Percentiles rank a stretch among this genome's conserved stretches.
Evolutionary conservation across 768 basidiomycete species (phyloP).

Genomic region (Panellus pusillus): DNA sequence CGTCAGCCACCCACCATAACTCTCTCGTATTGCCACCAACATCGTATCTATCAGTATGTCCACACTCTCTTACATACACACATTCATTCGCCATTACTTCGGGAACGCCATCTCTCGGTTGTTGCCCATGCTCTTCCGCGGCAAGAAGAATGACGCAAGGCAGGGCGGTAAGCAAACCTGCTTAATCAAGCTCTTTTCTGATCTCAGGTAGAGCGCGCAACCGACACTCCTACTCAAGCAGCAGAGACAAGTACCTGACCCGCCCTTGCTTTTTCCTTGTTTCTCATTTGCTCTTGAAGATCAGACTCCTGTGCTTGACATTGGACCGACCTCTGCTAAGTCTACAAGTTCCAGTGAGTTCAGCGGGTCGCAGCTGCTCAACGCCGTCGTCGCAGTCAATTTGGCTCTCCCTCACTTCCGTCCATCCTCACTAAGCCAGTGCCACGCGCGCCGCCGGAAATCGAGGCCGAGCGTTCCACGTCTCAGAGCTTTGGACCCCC

Average conservation of each 20-base stretch:
- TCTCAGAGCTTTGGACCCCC: conserved; percentile 3
- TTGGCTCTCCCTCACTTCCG: conserved; percentile 8
- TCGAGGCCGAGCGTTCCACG: background rate
- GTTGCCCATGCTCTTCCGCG: background rate
- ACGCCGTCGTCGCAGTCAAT: background rate
- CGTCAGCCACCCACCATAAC: conserved; percentile 1
- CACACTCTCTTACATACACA: background rate
- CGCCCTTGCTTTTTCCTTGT: no score
- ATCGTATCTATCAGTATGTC: background rate
- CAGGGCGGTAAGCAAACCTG: background rate
- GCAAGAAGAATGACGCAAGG: background rate
- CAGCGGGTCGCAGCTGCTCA: background rate
- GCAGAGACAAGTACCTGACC: no score
- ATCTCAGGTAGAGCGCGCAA: background rate
- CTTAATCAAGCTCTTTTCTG: background rate
- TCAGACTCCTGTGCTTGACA: no score
- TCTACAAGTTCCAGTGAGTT: background rate
- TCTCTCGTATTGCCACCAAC: conserved; percentile 1
- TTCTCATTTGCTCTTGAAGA: no score
- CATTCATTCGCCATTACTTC: conserved; percentile 3
- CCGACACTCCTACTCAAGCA: no score
- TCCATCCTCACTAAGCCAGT: conserved; percentile 5
- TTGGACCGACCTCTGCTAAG: background rate
- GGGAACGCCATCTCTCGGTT: background rate
- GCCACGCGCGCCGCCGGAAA: background rate